These are phyloP conservation scores for Boehmeria nivea DNA, from an alignment of 306 rosid genomes.

Conservation along the genomic window DNA sequence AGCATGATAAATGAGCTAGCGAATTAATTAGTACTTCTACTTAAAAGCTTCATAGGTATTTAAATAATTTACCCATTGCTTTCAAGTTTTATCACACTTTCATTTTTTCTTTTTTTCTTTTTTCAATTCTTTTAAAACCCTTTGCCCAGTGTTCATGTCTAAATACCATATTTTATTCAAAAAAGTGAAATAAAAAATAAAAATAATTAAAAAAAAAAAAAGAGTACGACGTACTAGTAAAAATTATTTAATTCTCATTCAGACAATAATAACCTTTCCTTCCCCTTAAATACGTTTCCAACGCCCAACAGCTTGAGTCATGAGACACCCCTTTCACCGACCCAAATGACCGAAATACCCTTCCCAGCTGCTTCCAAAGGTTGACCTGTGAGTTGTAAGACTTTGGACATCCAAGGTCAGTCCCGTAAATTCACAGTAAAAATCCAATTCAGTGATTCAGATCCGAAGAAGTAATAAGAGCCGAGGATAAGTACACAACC, in stretches of 20 bases:
- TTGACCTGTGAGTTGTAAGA: background rate
- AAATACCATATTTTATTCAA: no score
- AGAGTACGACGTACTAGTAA: background rate
- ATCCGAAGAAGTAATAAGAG: slow-evolving; percentile 17
- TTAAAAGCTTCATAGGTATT: slow-evolving; percentile 6
- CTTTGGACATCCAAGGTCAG: slow-evolving; percentile 17
- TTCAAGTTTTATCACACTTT: slow-evolving; percentile 14
- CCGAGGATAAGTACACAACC: slow-evolving; percentile 32
- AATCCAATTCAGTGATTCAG: slow-evolving; percentile 23
- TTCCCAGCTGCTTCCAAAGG: background rate
- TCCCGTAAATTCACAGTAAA: slow-evolving; percentile 17
- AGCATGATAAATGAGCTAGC: slow-evolving; percentile 6
- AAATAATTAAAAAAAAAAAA: background rate
- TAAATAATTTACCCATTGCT: no score
- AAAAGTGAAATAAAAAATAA: background rate
- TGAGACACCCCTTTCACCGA: slow-evolving; percentile 15
- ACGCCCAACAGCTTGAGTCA: slow-evolving; percentile 27
- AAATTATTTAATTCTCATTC: background rate
- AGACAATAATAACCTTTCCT: background rate
- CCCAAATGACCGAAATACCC: slow-evolving; percentile 29
- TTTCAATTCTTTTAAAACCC: no score
- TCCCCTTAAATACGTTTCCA: slow-evolving; percentile 15
- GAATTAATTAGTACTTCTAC: slow-evolving; percentile 7
- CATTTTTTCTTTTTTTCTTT: no score
- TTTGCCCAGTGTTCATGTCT: no score